phyloP scores from a whole-genome alignment of 768 basidiomycete genomes.

The Phlebiopsis flavidoalba region DNA sequence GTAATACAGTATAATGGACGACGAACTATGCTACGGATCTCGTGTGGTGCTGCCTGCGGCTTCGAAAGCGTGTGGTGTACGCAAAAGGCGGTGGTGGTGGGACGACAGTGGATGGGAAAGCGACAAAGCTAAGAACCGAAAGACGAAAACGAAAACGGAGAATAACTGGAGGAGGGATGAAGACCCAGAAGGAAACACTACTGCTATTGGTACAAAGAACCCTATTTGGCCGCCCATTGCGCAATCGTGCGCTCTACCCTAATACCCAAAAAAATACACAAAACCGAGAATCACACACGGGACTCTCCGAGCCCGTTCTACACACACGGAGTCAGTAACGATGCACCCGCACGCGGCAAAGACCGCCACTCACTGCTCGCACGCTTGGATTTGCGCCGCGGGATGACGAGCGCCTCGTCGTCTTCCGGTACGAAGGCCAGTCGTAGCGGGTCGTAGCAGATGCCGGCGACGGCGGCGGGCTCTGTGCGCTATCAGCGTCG shows the following conservation, averaged over 20 bases:
- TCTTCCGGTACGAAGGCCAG: conserved; percentile 14
- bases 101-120: neutral
- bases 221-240: neutral
- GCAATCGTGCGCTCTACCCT: neutral
- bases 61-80: neutral
- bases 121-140: neutral
- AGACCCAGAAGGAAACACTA: neutral
- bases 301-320: neutral
- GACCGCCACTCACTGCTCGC: neutral
- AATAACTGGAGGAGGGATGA: neutral
- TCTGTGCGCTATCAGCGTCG: neutral
- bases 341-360: neutral
- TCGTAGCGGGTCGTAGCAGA: conserved; percentile 7
- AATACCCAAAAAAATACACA: neutral
- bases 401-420: conserved; percentile 21
- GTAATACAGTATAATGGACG: neutral
- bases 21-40: neutral
- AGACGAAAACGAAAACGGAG: neutral
- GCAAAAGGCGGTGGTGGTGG: neutral
- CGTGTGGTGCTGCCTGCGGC: neutral
- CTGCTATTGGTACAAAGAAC: neutral
- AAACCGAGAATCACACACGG: no score
- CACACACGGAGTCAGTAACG: neutral
- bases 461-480: conserved; percentile 4
- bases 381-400: conserved; percentile 15